phyloP scores from a whole-genome alignment of 257 asterid genomes.

The Anisodus tanguticus region DNA sequence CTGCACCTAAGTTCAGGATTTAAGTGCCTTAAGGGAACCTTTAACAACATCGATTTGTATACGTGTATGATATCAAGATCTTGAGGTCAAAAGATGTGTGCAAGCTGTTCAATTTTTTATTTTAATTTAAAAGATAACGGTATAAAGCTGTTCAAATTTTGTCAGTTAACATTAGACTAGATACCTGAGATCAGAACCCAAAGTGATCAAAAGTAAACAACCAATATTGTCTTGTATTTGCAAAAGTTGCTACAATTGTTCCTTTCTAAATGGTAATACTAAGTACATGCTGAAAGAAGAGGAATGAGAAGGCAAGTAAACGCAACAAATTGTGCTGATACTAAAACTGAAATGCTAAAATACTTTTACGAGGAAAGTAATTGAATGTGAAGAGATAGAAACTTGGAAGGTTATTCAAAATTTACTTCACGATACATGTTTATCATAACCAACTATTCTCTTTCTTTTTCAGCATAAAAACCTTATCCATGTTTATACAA shows the following conservation, averaged over 20 bases:
- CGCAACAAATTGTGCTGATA: not conserved
- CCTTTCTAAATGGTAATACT: constrained; percentile 3
- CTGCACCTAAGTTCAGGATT: not conserved
- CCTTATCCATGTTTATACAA: not conserved
- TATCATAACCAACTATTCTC: constrained; percentile 17
- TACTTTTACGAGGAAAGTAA: not conserved
- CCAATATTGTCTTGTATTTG: not conserved
- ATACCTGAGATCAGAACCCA: not conserved
- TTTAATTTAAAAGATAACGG: not conserved
- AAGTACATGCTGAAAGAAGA: not conserved
- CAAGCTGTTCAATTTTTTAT: not conserved
- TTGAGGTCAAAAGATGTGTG: not conserved
- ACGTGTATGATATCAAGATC: not conserved
- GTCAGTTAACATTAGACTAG: not conserved
- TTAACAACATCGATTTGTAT: not conserved
- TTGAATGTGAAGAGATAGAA: not conserved
- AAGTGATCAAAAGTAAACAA: not conserved
- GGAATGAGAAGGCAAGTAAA: not conserved
- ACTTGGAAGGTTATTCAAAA: not conserved
- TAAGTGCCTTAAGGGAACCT: not conserved
- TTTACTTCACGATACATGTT: not conserved
- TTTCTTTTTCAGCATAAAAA: constrained; percentile 24
- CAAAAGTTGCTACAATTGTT: not conserved
- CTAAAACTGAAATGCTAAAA: not conserved
- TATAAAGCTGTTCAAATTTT: not conserved